phyloP scores from a whole-genome alignment of 352 stramenopile species.

The Phytophthora boehmeriae region DNA sequence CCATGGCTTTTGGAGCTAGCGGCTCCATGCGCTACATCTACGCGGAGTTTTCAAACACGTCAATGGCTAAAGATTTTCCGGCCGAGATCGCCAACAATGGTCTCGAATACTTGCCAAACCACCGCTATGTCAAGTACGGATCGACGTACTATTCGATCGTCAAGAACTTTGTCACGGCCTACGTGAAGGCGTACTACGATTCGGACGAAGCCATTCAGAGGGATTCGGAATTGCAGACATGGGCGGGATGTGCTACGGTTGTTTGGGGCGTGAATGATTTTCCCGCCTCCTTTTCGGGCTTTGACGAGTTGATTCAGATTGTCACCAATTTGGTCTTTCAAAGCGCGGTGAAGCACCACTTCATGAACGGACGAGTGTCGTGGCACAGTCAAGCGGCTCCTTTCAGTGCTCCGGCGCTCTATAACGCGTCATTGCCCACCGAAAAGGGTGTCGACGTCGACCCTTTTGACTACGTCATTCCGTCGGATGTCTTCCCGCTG shows the following conservation, averaged over 20 bases:
- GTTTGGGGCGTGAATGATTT: constrained; percentile 38
- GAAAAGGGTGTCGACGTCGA: constrained; percentile 27
- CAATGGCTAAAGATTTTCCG: constrained; percentile 18
- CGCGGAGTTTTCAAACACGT: constrained; percentile 24
- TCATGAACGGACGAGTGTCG: constrained; percentile 47
- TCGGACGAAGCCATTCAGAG: constrained; percentile 20
- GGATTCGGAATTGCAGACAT: constrained; percentile 52
- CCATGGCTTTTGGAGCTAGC: constrained; percentile 36
- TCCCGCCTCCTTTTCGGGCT: constrained; percentile 20
- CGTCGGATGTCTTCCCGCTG: constrained; percentile 36
- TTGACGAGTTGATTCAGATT: constrained; percentile 27
- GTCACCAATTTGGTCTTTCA: constrained; percentile 51
- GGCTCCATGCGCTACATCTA: constrained; percentile 40
- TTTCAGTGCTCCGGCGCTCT: constrained; percentile 29
- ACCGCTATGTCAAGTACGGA: constrained; percentile 41
- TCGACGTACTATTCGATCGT: constrained; percentile 29
- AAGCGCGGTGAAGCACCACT: constrained; percentile 46
- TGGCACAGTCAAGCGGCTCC: constrained; percentile 45
- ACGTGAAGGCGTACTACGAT: constrained; percentile 42
- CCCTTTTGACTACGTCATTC: constrained; percentile 46
- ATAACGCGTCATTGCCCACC: constrained; percentile 32
- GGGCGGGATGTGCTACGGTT: constrained; percentile 24
- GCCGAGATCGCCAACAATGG: constrained; percentile 23
- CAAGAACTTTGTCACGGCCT: constrained; percentile 35
- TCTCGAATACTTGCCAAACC: constrained; percentile 25